These are phyloP conservation scores for Carex kokanica DNA, from an alignment of 176 grass and related monocot species.

Conservation along the genomic window DNA sequence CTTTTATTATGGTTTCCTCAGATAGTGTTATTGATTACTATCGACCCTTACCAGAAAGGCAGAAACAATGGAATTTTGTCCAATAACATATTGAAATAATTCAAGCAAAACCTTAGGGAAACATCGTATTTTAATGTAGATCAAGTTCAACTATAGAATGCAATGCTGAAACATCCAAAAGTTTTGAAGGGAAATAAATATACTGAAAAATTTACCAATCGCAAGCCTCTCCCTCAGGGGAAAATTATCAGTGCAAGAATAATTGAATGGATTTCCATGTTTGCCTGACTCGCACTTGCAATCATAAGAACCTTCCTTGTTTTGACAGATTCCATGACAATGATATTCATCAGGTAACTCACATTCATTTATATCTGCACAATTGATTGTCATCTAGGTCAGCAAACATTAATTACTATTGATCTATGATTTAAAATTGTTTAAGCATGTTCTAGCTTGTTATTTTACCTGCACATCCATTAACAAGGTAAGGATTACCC, in stretches of 20 bases:
- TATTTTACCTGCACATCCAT: conserved; percentile 43
- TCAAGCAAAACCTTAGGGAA: neutral
- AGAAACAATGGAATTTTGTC: neutral
- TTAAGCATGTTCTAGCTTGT: neutral
- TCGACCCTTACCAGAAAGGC: neutral
- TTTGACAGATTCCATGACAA: conserved; percentile 46
- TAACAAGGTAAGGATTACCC: conserved; percentile 42
- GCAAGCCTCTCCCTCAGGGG: conserved; percentile 29
- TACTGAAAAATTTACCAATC: conserved; percentile 28
- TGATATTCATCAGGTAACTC: neutral
- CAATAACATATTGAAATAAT: neutral
- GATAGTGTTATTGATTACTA: neutral
- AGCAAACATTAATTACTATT: neutral
- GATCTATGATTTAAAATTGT: neutral
- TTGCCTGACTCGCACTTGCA: conserved; percentile 39
- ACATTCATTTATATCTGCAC: conserved; percentile 66
- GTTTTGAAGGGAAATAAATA: neutral
- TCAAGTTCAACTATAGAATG: neutral
- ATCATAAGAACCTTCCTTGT: conserved; percentile 28
- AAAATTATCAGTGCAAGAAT: conserved; percentile 37
- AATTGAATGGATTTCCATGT: conserved; percentile 16
- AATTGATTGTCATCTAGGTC: neutral
- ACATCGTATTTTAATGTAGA: neutral
- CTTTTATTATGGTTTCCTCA: neutral
- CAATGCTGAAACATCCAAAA: neutral